These are phyloP conservation scores for Gossypium herbaceum DNA, from an alignment of 345 rosid genomes.

Conservation along the genomic window DNA sequence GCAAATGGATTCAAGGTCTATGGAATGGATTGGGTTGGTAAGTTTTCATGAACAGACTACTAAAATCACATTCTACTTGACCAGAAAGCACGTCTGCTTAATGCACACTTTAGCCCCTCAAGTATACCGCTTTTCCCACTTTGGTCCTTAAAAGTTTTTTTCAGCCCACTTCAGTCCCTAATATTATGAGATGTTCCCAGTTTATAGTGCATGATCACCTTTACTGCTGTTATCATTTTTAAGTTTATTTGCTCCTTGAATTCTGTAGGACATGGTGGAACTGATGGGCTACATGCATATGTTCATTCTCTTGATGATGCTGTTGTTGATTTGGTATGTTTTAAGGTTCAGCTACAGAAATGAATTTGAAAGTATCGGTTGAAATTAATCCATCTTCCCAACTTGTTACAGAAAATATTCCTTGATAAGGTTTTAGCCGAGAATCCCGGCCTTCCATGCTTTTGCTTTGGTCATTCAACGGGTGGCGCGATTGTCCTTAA, in stretches of 20 bases:
- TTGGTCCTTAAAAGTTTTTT: no score
- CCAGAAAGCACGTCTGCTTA: background rate
- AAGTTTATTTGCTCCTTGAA: conserved; percentile 3
- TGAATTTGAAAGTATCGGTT: background rate
- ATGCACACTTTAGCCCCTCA: no score
- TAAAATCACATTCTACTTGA: background rate
- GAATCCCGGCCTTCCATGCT: conserved; percentile 75
- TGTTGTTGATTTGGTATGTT: conserved; percentile 62
- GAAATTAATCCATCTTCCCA: background rate
- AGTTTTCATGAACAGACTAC: conserved; percentile 8
- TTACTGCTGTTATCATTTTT: background rate
- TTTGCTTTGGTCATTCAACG: conserved; percentile 90
- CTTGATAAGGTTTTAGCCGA: conserved; percentile 62
- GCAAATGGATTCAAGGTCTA: conserved; percentile 79
- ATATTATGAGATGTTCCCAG: background rate
- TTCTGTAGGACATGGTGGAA: conserved; percentile 65
- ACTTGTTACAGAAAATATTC: conserved; percentile 52
- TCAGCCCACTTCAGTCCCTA: no score
- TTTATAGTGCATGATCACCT: background rate
- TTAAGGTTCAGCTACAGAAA: background rate
- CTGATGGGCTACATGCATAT: conserved; percentile 22
- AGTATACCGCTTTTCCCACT: no score
- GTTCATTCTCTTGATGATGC: conserved; percentile 81
- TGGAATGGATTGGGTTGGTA: conserved; percentile 95
- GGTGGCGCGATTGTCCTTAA: conserved; percentile 87